Conservation (phyloP, 1,284 basidiomycete species). For the Apiotrichum mycotoxinovorans region DNA sequence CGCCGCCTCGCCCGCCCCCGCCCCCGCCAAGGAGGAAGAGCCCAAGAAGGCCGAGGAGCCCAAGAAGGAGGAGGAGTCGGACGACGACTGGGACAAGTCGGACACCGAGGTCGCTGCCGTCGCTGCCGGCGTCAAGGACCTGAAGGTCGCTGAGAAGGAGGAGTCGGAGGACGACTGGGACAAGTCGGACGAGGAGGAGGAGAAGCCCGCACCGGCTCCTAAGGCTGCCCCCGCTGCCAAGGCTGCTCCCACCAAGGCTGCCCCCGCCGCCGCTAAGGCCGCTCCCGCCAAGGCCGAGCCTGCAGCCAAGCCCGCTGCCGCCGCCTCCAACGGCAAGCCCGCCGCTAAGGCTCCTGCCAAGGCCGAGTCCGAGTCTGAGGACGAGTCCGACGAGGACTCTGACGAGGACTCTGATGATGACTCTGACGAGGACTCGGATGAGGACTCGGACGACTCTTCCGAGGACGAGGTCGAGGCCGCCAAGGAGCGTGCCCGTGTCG, state of each 20-base stretch:
- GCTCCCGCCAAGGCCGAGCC: constrained; percentile 7
- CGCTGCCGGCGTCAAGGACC: constrained; percentile 34
- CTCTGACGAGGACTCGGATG: constrained; percentile 42
- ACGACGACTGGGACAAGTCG: constrained; percentile 76
- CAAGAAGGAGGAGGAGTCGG: constrained; percentile 28
- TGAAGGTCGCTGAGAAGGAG: constrained; percentile 36
- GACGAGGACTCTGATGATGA: constrained; percentile 52
- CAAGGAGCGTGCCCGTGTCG: constrained; percentile 79
- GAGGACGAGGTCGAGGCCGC: constrained; percentile 67
- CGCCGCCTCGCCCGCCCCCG: constrained; percentile 32
- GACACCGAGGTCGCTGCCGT: constrained; percentile 32
- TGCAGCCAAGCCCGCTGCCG: constrained; percentile 16
- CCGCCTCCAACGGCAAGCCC: constrained; percentile 7
- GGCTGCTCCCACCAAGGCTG: constrained; percentile 18
- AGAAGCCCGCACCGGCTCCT: constrained; percentile 12
- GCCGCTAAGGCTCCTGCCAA: constrained; percentile 16
- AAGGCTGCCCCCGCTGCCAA: constrained; percentile 20
- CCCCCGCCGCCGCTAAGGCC: constrained; percentile 2
- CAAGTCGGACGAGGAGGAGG: constrained; percentile 56
- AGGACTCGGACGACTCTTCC: constrained; percentile 53
- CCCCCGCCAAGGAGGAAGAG: constrained; percentile 20
- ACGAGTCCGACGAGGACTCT: constrained; percentile 46
- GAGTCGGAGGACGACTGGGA: constrained; percentile 68
- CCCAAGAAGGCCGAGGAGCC: constrained; percentile 9
- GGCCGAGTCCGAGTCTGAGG: constrained; percentile 24